Base-by-base conservation (phyloP, 768 basidiomycete species). In the Xerocomus spinulosus region DNA sequence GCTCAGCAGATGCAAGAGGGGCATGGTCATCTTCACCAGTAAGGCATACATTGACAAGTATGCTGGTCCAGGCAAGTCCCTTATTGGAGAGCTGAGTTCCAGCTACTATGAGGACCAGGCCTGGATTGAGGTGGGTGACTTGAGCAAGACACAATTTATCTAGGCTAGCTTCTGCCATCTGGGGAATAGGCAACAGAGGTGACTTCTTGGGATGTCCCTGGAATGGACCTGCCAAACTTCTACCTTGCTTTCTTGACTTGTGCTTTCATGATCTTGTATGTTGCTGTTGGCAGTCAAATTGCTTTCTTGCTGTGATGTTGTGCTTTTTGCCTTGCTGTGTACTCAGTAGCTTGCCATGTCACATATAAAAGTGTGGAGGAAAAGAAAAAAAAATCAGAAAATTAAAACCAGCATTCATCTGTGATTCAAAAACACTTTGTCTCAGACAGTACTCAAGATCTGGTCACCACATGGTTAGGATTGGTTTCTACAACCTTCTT, bases 1-100 rank as follows among this genome's bases (percentile, higher is more conserved):
- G 87, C 81, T 92, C 8, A 84, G 82, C 39, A 79, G 90, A 30
- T 89, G 84, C 73, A 84, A 85, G 62, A 73, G 68, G 42, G 83
- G 81, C 25, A 91, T 92, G 87, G 81, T 81, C 49, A 84, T 92
- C 55, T 71, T 84, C 43, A 74, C 83, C 18, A 86, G 73, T 56
- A 70, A 71, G 53, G 68, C 68, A 15, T 92, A 91, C 59, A 69
- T 92, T 33, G 54, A 59, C n/a, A 75, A 76, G 9, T 58, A 65
- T 58, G 87, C 79, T 42, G 61, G 59, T 53, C 86, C 79, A 37
- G 50, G 17, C n/a, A 53, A 69, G 26, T 70, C 75, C 4, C 59
- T 80, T 15, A 67, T 78, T 37, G 78, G 77, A 2, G 50, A 57
- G 35, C 56, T 78, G 53, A 63, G 67, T 12, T 2, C 2, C 3